Conservation (phyloP, 2,329 filamentous ascomycete species). For the Aspergillus persii region DNA sequence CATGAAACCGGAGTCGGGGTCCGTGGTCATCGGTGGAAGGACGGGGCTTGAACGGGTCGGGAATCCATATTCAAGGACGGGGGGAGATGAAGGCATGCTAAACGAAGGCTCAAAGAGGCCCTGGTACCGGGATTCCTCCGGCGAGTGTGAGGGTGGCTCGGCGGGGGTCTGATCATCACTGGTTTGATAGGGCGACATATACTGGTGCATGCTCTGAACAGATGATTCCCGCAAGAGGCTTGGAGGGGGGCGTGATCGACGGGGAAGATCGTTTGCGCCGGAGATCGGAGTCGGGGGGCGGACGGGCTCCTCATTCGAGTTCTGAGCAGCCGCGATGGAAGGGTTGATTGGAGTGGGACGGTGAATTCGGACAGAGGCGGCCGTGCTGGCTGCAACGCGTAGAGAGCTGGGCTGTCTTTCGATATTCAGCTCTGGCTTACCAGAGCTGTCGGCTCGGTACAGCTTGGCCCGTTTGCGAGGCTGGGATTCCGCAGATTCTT, state of each 20-base stretch:
- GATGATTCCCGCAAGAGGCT: slow-evolving; percentile 65
- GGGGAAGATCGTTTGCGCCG: slow-evolving; percentile 26
- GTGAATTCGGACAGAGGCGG: slow-evolving; percentile 81
- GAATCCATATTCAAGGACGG: slow-evolving; percentile 64
- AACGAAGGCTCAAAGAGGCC: slow-evolving; percentile 65
- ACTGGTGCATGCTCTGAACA: slow-evolving; percentile 42
- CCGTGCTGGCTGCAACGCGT: slow-evolving; percentile 84
- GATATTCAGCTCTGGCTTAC: slow-evolving; percentile 64
- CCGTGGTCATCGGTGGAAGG: slow-evolving; percentile 58
- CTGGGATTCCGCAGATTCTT: slow-evolving; percentile 61
- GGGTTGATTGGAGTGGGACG: slow-evolving; percentile 62
- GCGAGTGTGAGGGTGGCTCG: slow-evolving; percentile 50
- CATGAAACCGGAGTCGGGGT: slow-evolving; percentile 77
- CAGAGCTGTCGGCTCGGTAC: slow-evolving; percentile 69
- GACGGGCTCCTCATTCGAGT: slow-evolving; percentile 43
- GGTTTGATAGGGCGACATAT: slow-evolving; percentile 42
- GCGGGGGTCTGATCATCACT: slow-evolving; percentile 35
- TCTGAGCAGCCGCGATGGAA: slow-evolving; percentile 28
- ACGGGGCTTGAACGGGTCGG: slow-evolving; percentile 78
- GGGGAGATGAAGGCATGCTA: slow-evolving; percentile 87
- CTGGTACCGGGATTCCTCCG: slow-evolving; percentile 51
- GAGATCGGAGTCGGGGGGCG: slow-evolving; percentile 48
- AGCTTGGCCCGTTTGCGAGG: slow-evolving; percentile 77
- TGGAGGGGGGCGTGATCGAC: slow-evolving; percentile 35
- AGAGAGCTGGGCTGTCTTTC: slow-evolving; percentile 74